phyloP scores from a whole-genome alignment of 163 green algal species.

The Scenedesmus sp. region DNA sequence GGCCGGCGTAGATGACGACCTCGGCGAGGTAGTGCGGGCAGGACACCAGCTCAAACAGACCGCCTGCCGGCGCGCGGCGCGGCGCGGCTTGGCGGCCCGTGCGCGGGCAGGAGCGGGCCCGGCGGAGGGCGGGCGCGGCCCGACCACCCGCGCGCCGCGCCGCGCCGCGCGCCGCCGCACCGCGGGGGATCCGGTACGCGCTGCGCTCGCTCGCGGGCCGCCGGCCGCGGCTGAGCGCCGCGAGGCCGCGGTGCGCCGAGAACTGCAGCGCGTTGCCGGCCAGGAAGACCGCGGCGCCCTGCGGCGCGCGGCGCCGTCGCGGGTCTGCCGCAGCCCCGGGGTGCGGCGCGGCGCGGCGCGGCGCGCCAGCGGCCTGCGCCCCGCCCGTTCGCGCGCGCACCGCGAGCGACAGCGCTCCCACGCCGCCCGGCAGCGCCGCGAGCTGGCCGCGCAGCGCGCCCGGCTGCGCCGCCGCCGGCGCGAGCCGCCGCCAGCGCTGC shows the following conservation, averaged over 20 bases:
- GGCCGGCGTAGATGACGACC: slow-evolving; percentile 83
- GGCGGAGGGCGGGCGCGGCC: neutral
- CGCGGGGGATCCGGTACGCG: slow-evolving; percentile 30
- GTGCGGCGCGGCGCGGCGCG: too few species aligned
- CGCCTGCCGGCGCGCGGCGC: neutral
- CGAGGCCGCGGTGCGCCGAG: slow-evolving; percentile 18
- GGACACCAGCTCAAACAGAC: slow-evolving; percentile 41
- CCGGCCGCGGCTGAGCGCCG: neutral
- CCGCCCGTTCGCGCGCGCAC: slow-evolving; percentile 1
- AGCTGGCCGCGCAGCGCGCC: neutral
- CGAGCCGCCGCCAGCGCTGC: slow-evolving; percentile 22
- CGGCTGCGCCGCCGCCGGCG: neutral
- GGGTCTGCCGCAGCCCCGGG: too few species aligned
- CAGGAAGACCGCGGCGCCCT: slow-evolving; percentile 36
- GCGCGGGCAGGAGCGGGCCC: neutral
- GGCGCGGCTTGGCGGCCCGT: neutral
- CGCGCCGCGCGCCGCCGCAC: slow-evolving; percentile 1
- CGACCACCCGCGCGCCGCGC: too few species aligned
- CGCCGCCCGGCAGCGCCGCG: neutral
- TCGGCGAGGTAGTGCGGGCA: slow-evolving; percentile 90
- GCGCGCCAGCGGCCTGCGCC: too few species aligned
- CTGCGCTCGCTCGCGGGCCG: neutral
- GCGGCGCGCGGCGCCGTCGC: too few species aligned
- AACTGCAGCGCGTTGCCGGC: slow-evolving; percentile 63
- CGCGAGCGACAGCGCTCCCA: neutral